These are phyloP conservation scores for Tuber aestivum DNA, from an alignment of 495 filamentous ascomycete species.

Conservation along the genomic window DNA sequence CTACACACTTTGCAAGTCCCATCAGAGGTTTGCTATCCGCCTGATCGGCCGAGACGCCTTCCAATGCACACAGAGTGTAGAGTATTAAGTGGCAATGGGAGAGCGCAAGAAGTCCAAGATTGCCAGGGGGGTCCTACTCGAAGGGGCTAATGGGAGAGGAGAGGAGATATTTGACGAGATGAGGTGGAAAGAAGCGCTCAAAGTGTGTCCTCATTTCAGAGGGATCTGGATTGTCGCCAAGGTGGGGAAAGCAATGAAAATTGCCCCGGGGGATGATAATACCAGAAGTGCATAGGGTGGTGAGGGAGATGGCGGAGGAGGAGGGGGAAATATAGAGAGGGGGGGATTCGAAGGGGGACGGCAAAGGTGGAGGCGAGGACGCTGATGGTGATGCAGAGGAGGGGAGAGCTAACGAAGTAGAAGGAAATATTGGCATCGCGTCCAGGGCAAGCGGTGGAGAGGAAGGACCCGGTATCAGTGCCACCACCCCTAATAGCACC, in stretches of 20 bases:
- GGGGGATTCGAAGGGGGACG: not conserved
- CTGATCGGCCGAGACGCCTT: not conserved
- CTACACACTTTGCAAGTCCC: not conserved
- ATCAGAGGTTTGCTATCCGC: not conserved
- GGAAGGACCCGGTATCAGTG: too few species aligned
- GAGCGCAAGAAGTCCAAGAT: not conserved
- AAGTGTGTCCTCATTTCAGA: not conserved
- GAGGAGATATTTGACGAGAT: not conserved
- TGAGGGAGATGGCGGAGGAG: slow-evolving; percentile 27
- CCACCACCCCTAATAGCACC: too few species aligned
- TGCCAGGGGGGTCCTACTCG: not conserved
- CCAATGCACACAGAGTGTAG: not conserved
- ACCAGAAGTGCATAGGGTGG: slow-evolving; percentile 18
- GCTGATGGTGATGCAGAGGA: not conserved
- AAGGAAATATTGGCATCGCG: too few species aligned
- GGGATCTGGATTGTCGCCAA: not conserved
- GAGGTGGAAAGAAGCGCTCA: not conserved
- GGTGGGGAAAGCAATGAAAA: too few species aligned
- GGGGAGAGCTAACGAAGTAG: not conserved
- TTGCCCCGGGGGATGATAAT: too few species aligned
- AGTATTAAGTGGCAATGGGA: not conserved
- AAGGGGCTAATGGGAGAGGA: not conserved
- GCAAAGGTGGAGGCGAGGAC: not conserved
- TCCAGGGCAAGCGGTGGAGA: too few species aligned
- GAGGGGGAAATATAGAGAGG: slow-evolving; percentile 29